Base-by-base conservation (phyloP, 768 basidiomycete species). In the Boletus subcaerulescens region DNA sequence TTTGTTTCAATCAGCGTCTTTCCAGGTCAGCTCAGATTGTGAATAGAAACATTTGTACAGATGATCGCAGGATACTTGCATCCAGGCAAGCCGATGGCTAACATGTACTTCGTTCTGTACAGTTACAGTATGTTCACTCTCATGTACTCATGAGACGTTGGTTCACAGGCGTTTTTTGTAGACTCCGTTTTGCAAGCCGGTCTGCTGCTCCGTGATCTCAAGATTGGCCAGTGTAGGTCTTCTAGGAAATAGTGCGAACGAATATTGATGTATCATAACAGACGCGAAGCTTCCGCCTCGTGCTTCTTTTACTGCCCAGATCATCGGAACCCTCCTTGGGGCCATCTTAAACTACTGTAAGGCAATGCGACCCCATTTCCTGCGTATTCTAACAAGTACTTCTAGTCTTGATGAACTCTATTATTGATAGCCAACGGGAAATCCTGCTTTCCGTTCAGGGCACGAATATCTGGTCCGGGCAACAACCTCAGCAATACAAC, bases 281-380 rank as follows among this genome's bases (percentile, higher is more conserved):
- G 68, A 71, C 43, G 56, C 77, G 24, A 86, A 86, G 70, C 75
- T 87, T 35, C 82, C 85, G 29, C 85, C 85, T 45, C 80, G 84
- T 7, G 78, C 78, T 35, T 81, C 84, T 3, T 86, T 87, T 66
- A 73, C 77, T n/a, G 81, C 82, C 13, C 84, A 86, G 63, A 75
- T 73, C 26, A 45, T 77, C 43, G 84, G 85, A 0, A 80, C 82
- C 4, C 65, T 87, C 45, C 69, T 86, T 38, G 84, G 79, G 10
- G 70, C 75, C 26, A 59, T 79, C 48, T 63, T 80, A 38, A 80
- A 77, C 63, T 80, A 76, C 48, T 57, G 80, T 78, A 45, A 44
- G 72, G 48, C 32, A 38, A 5, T 12, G 4, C 18, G 15, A 13
- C 24, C 10, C 22, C 5, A 29, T 44, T 44, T n/a, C 18, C 40